Evolutionary conservation across 805 yeast species (phyloP), one percentile per base, ranked within the genome.

Genomic region (Metschnikowia lunata): DNA sequence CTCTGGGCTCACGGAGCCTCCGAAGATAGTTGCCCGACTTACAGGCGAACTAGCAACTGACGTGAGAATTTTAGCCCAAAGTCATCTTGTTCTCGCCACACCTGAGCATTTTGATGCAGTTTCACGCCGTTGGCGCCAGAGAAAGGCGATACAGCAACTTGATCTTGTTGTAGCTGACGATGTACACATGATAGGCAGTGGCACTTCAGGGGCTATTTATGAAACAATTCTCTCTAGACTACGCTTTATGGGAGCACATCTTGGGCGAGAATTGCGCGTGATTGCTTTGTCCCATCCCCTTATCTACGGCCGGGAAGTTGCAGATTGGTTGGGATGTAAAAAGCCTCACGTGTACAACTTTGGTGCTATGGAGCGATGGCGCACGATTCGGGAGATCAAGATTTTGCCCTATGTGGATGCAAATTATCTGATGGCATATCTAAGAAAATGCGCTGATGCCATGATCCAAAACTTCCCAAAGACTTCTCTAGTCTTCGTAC

Each of bases 311-410:
- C 72, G 79, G 40, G 96, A 88, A 51, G 63, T 90, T 46, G 91
- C 86, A 1, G 87, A 83, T 42, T 93, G 98, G 97, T 63, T 93
- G 27, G 95, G 93, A 2, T 82, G 85, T 26, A 54, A 74, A 1
- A 83, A 80, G 54, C 67, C 63, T 15, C 71, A 79, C 39, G 71
- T 82, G 6, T 88, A 72, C 67, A 89, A 88, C 55, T 89, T 85
- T 59, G 74, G 80, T 13, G 82, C 95, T 0, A 67, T 67, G 39
- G 83, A 80, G 36, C 69, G 91, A 45, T 66, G 69, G 8, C 58
- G 66, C 35, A 80, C 85, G 4, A 54, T 88, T 11, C 78, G 75
- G 43, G 72, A 71, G 42, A 79, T 85, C 15, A 82, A 74, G 50
- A 55, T 85, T 36, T 78, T 75, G 43, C 71, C 76, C 4, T 51